Conservation (phyloP, 129 eudicot species). For the Silybum marianum region DNA sequence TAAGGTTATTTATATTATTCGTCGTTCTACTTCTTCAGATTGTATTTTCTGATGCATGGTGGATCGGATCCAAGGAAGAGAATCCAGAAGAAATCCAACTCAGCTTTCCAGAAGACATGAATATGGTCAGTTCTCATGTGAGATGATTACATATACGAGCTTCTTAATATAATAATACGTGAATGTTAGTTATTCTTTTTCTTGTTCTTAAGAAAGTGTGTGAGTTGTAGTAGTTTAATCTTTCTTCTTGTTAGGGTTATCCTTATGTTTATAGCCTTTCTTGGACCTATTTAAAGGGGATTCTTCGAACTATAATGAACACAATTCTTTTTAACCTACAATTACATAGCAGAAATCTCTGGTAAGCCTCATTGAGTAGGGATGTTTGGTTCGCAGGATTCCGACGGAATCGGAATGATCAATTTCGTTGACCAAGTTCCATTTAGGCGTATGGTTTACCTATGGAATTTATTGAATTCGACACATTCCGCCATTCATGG, state of each 20-base stretch:
- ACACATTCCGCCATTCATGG: too few relatives aligned
- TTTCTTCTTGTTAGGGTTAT: slow-evolving; percentile 6
- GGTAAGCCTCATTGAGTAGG: neutral
- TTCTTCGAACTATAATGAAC: neutral
- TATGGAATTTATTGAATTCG: too few relatives aligned
- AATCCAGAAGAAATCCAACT: slow-evolving; percentile 83
- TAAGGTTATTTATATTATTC: neutral
- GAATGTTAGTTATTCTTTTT: neutral
- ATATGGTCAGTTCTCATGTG: slow-evolving; percentile 42
- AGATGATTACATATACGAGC: slow-evolving; percentile 6
- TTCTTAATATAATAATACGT: neutral
- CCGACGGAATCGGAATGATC: too few relatives aligned
- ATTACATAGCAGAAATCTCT: too few relatives aligned
- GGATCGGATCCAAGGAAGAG: slow-evolving; percentile 89
- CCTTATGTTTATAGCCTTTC: neutral
- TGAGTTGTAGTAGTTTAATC: neutral
- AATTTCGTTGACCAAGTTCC: too few relatives aligned
- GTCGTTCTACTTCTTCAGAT: slow-evolving; percentile 46
- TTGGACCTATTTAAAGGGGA: neutral
- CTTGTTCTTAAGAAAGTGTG: neutral
- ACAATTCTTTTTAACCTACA: neutral
- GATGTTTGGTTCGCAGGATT: too few relatives aligned
- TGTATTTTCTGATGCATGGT: slow-evolving; percentile 94
- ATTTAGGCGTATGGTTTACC: too few relatives aligned
- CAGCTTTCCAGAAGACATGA: slow-evolving; percentile 75